phyloP scores from a whole-genome alignment of 1,139 yeast species.

The Taphrina wiesneri region DNA sequence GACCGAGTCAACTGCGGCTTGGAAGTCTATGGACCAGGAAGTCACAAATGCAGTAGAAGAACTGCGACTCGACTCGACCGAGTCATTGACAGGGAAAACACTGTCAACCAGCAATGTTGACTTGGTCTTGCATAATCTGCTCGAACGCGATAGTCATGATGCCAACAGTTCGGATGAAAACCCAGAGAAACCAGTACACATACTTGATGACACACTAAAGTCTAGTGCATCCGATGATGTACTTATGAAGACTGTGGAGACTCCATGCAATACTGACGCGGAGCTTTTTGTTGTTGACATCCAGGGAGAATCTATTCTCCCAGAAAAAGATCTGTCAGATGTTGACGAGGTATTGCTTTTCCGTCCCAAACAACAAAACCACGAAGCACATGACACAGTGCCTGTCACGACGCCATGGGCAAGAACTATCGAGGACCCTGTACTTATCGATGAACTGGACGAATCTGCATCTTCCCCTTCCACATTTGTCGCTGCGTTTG shows the following conservation, averaged over 20 bases:
- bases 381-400: neutral
- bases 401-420: conserved; percentile 22
- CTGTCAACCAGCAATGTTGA: neutral
- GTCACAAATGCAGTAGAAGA: neutral
- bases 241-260: neutral
- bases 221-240: neutral
- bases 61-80: neutral
- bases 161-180: neutral
- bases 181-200: neutral
- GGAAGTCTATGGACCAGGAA: neutral
- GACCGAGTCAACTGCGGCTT: neutral
- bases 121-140: neutral
- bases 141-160: neutral
- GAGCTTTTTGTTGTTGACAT: conserved; percentile 13
- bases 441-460: neutral
- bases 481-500: conserved; percentile 11
- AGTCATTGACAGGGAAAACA: neutral
- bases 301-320: neutral
- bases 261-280: conserved; percentile 1
- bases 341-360: neutral
- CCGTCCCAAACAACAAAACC: neutral
- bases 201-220: too few species aligned
- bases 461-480: neutral
- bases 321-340: neutral
- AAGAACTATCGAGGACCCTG: conserved; percentile 29